Conservation (phyloP, 1,139 yeast genomes). For the Meyerozyma guilliermondii region DNA sequence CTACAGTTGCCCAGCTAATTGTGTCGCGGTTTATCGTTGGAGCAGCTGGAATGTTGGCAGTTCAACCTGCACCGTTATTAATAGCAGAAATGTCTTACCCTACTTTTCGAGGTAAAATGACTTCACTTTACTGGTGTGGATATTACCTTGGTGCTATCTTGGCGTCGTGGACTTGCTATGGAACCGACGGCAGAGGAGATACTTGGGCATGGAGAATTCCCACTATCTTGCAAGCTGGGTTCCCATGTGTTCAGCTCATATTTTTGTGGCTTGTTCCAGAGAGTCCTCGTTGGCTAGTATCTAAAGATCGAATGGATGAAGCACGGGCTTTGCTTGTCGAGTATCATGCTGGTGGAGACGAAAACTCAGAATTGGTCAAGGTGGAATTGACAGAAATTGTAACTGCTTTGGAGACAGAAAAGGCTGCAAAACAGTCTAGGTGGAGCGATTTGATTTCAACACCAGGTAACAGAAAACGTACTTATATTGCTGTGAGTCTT, state of each 20-base stretch:
- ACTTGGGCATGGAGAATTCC: constrained; percentile 4
- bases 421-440: neutral
- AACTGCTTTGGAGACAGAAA: constrained; percentile 3
- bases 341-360: constrained; percentile 5
- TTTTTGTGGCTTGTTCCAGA: constrained; percentile 19
- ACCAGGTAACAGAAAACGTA: constrained; percentile 6
- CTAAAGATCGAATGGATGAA: constrained; percentile 20
- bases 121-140: constrained; percentile 4
- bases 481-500: constrained; percentile 6
- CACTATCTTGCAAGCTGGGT: constrained; percentile 1
- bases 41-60: constrained; percentile 17
- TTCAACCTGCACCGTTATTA: constrained; percentile 27
- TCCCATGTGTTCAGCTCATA: constrained; percentile 1
- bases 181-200: neutral
- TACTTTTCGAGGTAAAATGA: constrained; percentile 20
- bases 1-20: constrained; percentile 18
- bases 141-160: constrained; percentile 4
- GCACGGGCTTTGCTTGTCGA: constrained; percentile 10
- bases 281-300: constrained; percentile 28
- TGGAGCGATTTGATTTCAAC: constrained; percentile 3
- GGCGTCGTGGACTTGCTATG: constrained; percentile 1
- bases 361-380: constrained; percentile 1
- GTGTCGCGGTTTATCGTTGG: constrained; percentile 33
- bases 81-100: constrained; percentile 33
- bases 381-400: constrained; percentile 4